Evolutionary conservation across 148 eudicot species (phyloP), one percentile per base, ranked within the genome.

Genomic region (Camellia granthamiana): DNA sequence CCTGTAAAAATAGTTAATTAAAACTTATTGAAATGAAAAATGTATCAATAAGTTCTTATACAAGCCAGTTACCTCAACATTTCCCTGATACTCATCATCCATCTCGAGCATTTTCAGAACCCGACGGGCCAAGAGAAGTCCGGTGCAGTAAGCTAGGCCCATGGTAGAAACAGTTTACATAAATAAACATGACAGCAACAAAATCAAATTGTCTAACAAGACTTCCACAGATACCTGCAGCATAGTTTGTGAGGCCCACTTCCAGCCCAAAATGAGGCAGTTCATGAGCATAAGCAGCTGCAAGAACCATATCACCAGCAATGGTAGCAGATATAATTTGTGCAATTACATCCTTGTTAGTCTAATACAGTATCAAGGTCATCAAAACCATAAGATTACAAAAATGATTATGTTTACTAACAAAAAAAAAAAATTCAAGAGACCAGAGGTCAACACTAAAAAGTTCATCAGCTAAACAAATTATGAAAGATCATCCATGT

Each of bases 221-320:
- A 7, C 23, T 16, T 49, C 61, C 19, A 78, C 64, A 41, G 30
- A 72, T 84, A 92, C 97, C 97, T 65, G 97, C 94, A 73, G 94
- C 91, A 86, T 92, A 92, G 65, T 92, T 92, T 23, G 97, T 89
- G 13, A 90, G 91, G 64, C 97, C 97, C 5, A 88, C 92, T 87
- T 87, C 85, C 63, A 92, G 92, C 43, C 97, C 97, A 87, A 85
- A 92, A 12, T 78, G 89, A 76, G 97, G 94, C 18, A 92, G 90
- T 83, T 92, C 97, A 73, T 90, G 97, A 16, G 97, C 88, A 84
- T 92, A 91, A 3, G 97, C 97, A 74, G 92, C 81, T 19, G 94
- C 89, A 83, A 89, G 90, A 58, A 92, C 80, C 65, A 87, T 81
- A 72, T 91, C 97, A 72, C 97, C 91, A 81, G 92, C 79, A 30